phyloP scores from a whole-genome alignment of 164 flowering plant species.

The Macadamia integrifolia region DNA sequence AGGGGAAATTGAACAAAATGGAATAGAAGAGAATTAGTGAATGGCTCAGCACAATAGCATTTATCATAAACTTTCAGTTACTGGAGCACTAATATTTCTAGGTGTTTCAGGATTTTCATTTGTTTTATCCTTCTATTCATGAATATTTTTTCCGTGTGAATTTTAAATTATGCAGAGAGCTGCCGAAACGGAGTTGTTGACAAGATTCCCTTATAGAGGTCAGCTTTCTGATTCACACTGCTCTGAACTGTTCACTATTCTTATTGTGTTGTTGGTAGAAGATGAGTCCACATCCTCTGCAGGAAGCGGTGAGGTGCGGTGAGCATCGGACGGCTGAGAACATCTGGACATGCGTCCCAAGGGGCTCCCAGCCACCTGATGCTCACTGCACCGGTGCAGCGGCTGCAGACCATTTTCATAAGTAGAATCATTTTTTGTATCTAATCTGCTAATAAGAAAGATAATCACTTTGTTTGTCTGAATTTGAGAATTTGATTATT shows the following conservation, averaged over 20 bases:
- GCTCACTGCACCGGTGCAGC: too few relatives aligned
- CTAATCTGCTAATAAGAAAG: not conserved
- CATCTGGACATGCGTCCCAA: too few relatives aligned
- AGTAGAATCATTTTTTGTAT: not conserved
- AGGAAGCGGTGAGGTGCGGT: too few relatives aligned
- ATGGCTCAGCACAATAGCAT: not conserved
- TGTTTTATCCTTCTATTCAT: not conserved
- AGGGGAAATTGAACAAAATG: too few relatives aligned
- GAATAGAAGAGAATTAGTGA: too few relatives aligned
- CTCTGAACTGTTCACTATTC: too few relatives aligned
- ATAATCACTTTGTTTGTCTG: not conserved
- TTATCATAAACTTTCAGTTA: not conserved
- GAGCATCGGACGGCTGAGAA: too few relatives aligned
- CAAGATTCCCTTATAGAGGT: slow-evolving; percentile 91
- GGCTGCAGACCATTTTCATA: too few relatives aligned
- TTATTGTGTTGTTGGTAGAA: not conserved
- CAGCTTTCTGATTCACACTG: slow-evolving; percentile 9
- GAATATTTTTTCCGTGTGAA: not conserved
- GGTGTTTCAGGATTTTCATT: not conserved
- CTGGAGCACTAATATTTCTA: not conserved
- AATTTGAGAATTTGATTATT: not conserved
- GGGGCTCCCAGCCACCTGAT: too few relatives aligned
- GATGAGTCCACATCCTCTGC: too few relatives aligned
- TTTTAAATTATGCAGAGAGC: slow-evolving; percentile 55
- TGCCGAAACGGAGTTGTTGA: slow-evolving; percentile 80